These are phyloP conservation scores for Kodamaea fungicola DNA, from an alignment of 1,139 yeast genomes.

Conservation along the genomic window DNA sequence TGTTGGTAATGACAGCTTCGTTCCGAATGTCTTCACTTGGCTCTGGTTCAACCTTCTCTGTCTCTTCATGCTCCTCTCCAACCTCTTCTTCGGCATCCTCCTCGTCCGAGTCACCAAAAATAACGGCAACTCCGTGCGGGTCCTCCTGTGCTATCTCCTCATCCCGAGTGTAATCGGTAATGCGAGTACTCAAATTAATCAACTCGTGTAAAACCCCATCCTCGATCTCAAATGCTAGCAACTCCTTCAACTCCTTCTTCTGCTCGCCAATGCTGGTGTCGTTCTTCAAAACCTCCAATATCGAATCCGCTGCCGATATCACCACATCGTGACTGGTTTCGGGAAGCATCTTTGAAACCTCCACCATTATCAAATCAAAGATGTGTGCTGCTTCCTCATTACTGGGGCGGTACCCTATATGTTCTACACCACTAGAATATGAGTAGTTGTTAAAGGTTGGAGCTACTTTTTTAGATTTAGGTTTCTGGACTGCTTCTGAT, in stretches of 20 bases:
- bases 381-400: conserved; percentile 24
- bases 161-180: conserved; percentile 52
- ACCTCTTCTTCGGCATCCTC: conserved; percentile 35
- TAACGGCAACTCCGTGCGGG: conserved; percentile 36
- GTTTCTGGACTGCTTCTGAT: conserved; percentile 7
- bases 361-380: conserved; percentile 28
- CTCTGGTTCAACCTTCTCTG: conserved; percentile 17
- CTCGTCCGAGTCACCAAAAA: conserved; percentile 41
- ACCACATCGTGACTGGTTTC: conserved; percentile 44
- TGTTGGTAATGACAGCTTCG: conserved; percentile 7
- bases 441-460: conserved; percentile 12
- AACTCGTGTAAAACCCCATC: conserved; percentile 53
- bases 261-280: conserved; percentile 27
- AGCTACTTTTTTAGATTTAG: conserved; percentile 1
- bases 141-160: conserved; percentile 16
- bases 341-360: conserved; percentile 25
- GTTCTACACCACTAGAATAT: conserved; percentile 17
- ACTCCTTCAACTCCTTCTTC: conserved; percentile 35
- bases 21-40: conserved; percentile 20
- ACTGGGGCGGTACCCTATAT: conserved; percentile 23
- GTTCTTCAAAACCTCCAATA: conserved; percentile 57
- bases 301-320: conserved; percentile 63
- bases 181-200: conserved; percentile 45
- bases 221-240: conserved; percentile 44
- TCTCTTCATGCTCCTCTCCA: conserved; percentile 8